Evolutionary conservation across 2,329 filamentous ascomycete genomes (phyloP).

Genomic region (Aspergillus sergii): DNA sequence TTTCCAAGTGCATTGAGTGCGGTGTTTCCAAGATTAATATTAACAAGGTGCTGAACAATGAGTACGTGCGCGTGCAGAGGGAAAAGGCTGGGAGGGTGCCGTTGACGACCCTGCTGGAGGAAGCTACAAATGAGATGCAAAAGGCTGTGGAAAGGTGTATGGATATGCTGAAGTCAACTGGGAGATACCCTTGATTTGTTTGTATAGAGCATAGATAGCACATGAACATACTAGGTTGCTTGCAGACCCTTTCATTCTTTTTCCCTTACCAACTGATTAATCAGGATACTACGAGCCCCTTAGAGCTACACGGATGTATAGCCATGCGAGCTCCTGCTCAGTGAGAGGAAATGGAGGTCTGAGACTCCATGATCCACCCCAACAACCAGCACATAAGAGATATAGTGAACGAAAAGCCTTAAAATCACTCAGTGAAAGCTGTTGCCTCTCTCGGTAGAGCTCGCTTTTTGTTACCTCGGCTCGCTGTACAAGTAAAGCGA

Average conservation of each 20-base stretch:
- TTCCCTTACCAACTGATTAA: neutral
- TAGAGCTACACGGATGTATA: neutral
- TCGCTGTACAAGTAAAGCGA: neutral
- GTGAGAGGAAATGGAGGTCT: too few relatives aligned
- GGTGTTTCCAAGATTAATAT: constrained; percentile 62
- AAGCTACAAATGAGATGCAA: constrained; percentile 58
- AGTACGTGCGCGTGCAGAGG: constrained; percentile 51
- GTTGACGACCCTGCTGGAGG: constrained; percentile 57
- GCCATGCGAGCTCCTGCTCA: too few relatives aligned
- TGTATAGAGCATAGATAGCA: neutral
- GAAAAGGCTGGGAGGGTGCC: constrained; percentile 55
- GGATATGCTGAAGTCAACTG: constrained; percentile 50
- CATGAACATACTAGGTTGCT: neutral
- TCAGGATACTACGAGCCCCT: neutral
- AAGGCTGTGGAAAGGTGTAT: constrained; percentile 59
- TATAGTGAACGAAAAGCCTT: accelerated
- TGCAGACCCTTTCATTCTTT: neutral
- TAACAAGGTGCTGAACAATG: constrained; percentile 60
- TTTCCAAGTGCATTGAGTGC: constrained; percentile 56
- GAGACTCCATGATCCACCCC: neutral
- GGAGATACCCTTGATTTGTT: constrained; percentile 32
- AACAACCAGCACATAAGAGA: accelerated
- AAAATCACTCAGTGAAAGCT: neutral
- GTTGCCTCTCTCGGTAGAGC: neutral
- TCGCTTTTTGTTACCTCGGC: neutral